These are phyloP conservation scores for Botrytis pseudocinerea DNA, from an alignment of 2,329 filamentous ascomycete genomes.

Conservation along the genomic window DNA sequence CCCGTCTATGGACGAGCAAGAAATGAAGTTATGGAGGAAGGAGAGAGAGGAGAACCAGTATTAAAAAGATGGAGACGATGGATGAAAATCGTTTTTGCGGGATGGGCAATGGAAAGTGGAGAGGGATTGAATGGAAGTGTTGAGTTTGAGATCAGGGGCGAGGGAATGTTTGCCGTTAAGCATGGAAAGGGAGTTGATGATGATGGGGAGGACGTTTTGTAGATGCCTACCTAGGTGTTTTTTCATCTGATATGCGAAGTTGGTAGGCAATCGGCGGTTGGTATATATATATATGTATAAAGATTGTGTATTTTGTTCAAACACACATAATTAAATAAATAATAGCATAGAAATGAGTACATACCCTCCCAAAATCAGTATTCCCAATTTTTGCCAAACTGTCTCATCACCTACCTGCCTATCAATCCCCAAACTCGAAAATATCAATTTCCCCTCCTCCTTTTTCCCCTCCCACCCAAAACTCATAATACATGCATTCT, in stretches of 20 bases:
- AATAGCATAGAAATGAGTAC: neutral
- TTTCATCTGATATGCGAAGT: neutral
- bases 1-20: conserved; percentile 50
- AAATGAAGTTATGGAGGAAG: conserved; percentile 41
- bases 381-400: neutral
- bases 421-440: no score
- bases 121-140: conserved; percentile 53
- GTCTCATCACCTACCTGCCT: no score
- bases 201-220: conserved; percentile 9
- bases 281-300: neutral
- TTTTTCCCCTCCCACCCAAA: no score
- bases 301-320: neutral
- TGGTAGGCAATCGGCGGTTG: neutral
- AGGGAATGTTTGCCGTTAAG: conserved; percentile 52
- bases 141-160: conserved; percentile 74
- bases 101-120: conserved; percentile 63
- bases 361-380: neutral
- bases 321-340: neutral
- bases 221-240: neutral
- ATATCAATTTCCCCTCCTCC: no score
- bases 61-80: conserved; percentile 67
- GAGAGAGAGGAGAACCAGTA: conserved; percentile 48
- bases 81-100: conserved; percentile 88
- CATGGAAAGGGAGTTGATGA: conserved; percentile 22
- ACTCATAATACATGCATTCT: no score